phyloP scores from a whole-genome alignment of 352 stramenopile species.

The Aphanomyces astaci region DNA sequence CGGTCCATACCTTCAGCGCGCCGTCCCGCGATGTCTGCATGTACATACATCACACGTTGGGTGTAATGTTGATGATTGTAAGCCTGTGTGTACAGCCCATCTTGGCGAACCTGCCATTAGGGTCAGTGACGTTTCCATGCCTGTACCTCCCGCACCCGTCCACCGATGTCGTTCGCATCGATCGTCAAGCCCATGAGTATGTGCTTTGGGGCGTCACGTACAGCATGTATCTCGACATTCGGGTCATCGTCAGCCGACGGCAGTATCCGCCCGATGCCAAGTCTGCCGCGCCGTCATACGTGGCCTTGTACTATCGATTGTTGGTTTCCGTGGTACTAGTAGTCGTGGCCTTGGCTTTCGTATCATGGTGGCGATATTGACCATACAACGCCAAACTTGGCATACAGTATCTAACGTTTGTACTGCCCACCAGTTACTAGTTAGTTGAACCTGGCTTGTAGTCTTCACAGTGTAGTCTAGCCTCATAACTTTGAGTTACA shows the following conservation, averaged over 20 bases:
- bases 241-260: background rate
- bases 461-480: too few relatives aligned
- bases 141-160: slow-evolving; percentile 1
- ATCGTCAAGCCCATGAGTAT: background rate
- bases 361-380: too few relatives aligned
- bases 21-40: background rate
- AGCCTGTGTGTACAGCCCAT: background rate
- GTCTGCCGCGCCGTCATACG: background rate
- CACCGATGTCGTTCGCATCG: background rate
- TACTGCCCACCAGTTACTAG: too few relatives aligned
- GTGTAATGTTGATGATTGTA: too few relatives aligned
- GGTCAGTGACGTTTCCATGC: background rate
- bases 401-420: too few relatives aligned
- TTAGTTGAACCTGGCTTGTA: too few relatives aligned
- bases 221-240: slow-evolving; percentile 2
- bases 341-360: background rate
- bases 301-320: background rate
- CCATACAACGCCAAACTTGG: too few relatives aligned
- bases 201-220: slow-evolving; percentile 19
- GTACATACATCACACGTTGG: background rate
- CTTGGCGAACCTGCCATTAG: background rate
- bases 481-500: too few relatives aligned
- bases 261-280: too few relatives aligned
- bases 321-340: background rate
- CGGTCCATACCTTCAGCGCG: background rate